Base-by-base conservation (phyloP, 495 filamentous ascomycete genomes). In the Penicillium simplicissimum region DNA sequence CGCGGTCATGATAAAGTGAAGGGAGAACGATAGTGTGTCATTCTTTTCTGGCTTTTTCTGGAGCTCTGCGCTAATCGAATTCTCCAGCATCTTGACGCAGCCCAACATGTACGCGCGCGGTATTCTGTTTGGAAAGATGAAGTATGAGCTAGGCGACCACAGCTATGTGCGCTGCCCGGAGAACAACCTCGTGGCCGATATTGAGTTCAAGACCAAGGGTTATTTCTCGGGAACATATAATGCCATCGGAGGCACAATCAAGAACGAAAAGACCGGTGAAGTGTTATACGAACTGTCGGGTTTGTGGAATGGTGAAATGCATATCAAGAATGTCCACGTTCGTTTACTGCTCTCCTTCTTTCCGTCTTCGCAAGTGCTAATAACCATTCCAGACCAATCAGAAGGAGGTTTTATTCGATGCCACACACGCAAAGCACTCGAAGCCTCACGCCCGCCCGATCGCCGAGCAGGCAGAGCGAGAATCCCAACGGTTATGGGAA, bases 91-190 rank as follows among this genome's bases (percentile, higher is more conserved):
- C 66, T 73, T 97, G 55, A 97, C 95, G 0, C 95, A 99, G 71
- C 95, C 95, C 8, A 99, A 99, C 74, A 99, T 99, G 93, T 99
- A 99, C 74, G 96, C 94, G 37, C 86, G 95, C 58, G 95, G 95
- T 25, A 98, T 99, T 58, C 79, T 99, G 13, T 97, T 99, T 68
- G 95, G 95, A 21, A 98, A 97, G 76, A 98, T 99, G 95, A 97
- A 97, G 75, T 99, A 98, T 76, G 95, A 99, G 77, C 84, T 99
- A 19, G 95, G 95, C 38, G 95, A 99, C 72, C 93, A 97, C 78
- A 96, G 93, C 76, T 91, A 89, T 66, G 90, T 98, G n/a, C 84
- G 87, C 60, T 99, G 94, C 74, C 90, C 95, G 1, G 96, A 98
- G 72, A 79, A 89, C 28, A 86, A 90, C 43, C 79, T 98, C 14